Evolutionary conservation across 2,329 filamentous ascomycete species (phyloP).

Genomic region (Neopestalotiopsis sp.): DNA sequence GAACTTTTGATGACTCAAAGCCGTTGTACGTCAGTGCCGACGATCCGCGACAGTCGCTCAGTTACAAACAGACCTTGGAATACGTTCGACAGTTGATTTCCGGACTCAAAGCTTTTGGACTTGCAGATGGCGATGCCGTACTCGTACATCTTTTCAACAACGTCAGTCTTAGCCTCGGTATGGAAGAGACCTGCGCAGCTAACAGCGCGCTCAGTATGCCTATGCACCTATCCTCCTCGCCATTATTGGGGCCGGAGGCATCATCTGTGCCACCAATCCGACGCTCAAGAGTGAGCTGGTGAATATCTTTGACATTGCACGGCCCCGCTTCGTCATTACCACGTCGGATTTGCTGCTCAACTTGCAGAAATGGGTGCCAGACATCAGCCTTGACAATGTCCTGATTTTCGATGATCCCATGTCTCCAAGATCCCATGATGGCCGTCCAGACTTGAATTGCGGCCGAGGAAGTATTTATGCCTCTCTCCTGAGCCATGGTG

Average conservation of each 20-base stretch:
- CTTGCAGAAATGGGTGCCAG: not conserved
- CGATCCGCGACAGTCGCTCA: constrained; percentile 41
- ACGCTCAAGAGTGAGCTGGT: constrained; percentile 52
- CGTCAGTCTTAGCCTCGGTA: constrained; percentile 8
- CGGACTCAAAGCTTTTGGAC: constrained; percentile 6
- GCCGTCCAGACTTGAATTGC: not conserved
- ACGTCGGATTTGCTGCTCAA: constrained; percentile 25
- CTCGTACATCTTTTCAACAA: constrained; percentile 13
- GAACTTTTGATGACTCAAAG: constrained; percentile 38
- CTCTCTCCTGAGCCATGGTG: constrained; percentile 24
- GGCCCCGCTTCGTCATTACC: constrained; percentile 51
- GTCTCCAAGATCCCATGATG: not conserved
- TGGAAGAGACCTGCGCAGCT: not conserved
- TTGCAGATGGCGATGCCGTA: constrained; percentile 10
- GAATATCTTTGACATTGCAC: constrained; percentile 48
- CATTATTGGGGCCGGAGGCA: constrained; percentile 51
- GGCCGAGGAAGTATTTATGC: constrained; percentile 35
- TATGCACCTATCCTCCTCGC: constrained; percentile 44
- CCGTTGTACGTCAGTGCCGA: constrained; percentile 48
- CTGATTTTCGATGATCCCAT: not conserved
- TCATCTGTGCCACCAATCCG: constrained; percentile 57
- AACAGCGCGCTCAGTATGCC: constrained; percentile 35
- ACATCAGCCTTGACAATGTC: not conserved
- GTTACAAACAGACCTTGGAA: constrained; percentile 36
- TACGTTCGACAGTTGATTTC: constrained; percentile 32